Evolutionary conservation across 176 grass and related monocot species (phyloP), one percentile per base, ranked within the genome.

Genomic region (Carex cristatella): DNA sequence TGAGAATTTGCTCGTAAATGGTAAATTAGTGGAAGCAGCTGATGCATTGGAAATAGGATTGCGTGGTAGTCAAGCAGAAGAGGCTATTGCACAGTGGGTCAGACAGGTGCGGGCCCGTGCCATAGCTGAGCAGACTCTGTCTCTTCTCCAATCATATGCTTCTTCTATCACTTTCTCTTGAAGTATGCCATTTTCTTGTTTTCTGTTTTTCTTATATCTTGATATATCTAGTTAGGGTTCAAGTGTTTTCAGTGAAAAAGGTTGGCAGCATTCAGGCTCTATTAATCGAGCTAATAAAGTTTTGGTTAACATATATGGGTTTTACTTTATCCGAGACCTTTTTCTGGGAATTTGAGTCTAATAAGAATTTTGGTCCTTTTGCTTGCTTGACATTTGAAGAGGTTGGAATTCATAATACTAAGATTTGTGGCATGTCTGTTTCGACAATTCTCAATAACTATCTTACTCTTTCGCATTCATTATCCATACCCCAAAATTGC

Each of bases 51-150:
- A 92, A 87, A 84, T 58, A 86, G 97, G 93, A n/a, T 90, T 94
- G 77, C 88, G 61, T 10, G 97, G 93, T 66, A 96, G 85, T 58
- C 88, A 91, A 86, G 97, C 97, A 1, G 86, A 90, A 69, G 87
- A 94, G 83, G 85, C 89, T 80, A 86, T 89, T 49, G 59, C 82
- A 5, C 90, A 91, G 49, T 99, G 97, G 97, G 88, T 91, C 66
- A 92, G 87, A 55, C 90, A 87, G 44, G 93, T 91, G 42, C 93
- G 86, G 77, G 92, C 89, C 84, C 91, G 93, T 12, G 91, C 97
- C 0, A 86, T 99, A 35, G 91, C 93, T 3, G 91, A 99, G 85
- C 97, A 96, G 88, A 93, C 97, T 16, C 93, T 99, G 79, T 84
- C 84, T 79, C 93, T 99, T 79, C 91, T 99, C 55, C 97, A 94